Base-by-base conservation (phyloP, 2,329 filamentous ascomycete species). In the Scopulariopsis brevicaulis region DNA sequence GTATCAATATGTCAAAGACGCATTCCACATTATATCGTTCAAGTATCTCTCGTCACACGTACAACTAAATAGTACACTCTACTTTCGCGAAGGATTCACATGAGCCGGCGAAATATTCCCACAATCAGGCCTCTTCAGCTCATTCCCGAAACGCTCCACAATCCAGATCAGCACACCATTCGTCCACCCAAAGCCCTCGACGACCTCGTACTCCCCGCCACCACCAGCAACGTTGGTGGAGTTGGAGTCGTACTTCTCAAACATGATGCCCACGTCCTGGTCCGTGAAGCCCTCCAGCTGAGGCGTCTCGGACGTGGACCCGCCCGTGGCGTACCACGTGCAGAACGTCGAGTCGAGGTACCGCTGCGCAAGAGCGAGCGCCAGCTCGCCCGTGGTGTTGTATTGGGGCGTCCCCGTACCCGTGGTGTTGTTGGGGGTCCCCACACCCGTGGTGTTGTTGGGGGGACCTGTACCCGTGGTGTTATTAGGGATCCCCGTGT, bases 131-230 rank as follows among this genome's bases (percentile, higher is more conserved):
- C 78, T 71, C 62, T 67, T 74, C 59, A 87, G 67, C 63, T 76
- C 69, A 64, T 77, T 73, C 14, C 74, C 79, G 69, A 87, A 88
- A 8, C 75, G 76, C 64, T 87, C 85, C 10, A 78, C 83, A 1
- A 77, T 74, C 83, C 84, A 87, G 56, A 88, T 80, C 34, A 87
- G 67, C 56, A 87, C 83, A 34, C 85, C 85, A 62, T 87, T 87
- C 1, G 81, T 82, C 85, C 85, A 88, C 7, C 84, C 85, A 63
- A 88, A 88, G 1, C 85, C 84, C 69, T 86, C 82, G 2, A 86
- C 84, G 6, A 87, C 84, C 57, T 80, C 77, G 66, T 87, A 87
- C 72, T 87, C 85, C 62, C 85, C 85, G 6, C 85, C 85, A 7
- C 81, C 73, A 32, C 85, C 85, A 1, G 80, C 82, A 0, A 77